Conservation (phyloP, 768 basidiomycete genomes). For the Xerocomus brunneocitrinus region DNA sequence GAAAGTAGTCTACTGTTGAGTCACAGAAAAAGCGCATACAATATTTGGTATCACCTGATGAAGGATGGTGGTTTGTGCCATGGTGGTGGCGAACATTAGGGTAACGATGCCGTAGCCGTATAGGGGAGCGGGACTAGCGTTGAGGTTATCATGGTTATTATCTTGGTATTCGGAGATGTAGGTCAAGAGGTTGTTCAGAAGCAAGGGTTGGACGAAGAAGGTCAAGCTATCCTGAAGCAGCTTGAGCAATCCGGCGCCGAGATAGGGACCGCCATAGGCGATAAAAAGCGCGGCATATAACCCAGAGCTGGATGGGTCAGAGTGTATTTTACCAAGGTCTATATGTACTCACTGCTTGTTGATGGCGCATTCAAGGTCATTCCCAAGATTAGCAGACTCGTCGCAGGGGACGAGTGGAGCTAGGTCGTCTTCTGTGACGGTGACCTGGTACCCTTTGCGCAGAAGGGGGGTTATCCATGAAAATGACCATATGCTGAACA, state of each 20-base stretch:
- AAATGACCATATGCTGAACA: slow-evolving; percentile 82
- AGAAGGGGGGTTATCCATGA: slow-evolving; percentile 82
- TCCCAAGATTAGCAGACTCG: slow-evolving; percentile 63
- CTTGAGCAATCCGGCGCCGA: slow-evolving; percentile 62
- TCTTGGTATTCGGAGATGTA: slow-evolving; percentile 79
- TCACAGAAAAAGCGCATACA: neutral
- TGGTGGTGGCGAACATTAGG: slow-evolving; percentile 76
- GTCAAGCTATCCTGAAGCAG: slow-evolving; percentile 71
- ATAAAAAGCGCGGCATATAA: slow-evolving; percentile 73
- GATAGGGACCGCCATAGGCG: slow-evolving; percentile 78
- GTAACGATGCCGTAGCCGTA: slow-evolving; percentile 75
- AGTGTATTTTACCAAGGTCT: neutral
- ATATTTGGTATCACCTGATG: slow-evolving; percentile 58
- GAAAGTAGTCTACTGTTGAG: neutral
- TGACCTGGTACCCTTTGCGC: slow-evolving; percentile 57
- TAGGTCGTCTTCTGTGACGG: slow-evolving; percentile 83
- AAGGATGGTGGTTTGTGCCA: slow-evolving; percentile 72
- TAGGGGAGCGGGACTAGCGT: slow-evolving; percentile 31
- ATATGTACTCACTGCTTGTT: slow-evolving; percentile 49
- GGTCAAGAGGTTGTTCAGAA: slow-evolving; percentile 71
- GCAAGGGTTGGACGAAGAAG: slow-evolving; percentile 78
- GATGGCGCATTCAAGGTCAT: slow-evolving; percentile 57
- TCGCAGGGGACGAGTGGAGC: slow-evolving; percentile 67
- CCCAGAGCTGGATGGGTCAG: slow-evolving; percentile 39
- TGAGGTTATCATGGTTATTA: slow-evolving; percentile 17